Evolutionary conservation across 2,329 filamentous ascomycete genomes (phyloP), one percentile per base, ranked within the genome.

Genomic region (Apiospora hydei): DNA sequence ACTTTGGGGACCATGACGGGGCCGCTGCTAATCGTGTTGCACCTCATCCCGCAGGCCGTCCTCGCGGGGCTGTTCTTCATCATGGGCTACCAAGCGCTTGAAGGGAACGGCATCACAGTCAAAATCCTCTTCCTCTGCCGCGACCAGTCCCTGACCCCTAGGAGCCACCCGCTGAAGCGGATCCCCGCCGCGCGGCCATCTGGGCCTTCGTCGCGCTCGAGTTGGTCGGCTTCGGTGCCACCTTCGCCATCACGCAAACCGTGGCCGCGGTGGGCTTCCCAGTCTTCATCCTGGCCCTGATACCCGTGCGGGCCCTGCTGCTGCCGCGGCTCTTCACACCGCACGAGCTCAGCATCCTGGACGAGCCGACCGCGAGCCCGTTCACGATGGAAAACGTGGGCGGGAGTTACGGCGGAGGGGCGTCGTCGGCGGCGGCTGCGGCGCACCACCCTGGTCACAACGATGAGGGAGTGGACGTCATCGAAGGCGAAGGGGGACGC

Each of bases 251-350:
- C 77, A 95, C 93, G 0, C 91, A 96, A 83, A 95, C 93, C 0
- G 92, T 95, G 69, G 93, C 93, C 3, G 93, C 93, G 2, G 93
- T 96, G 14, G 93, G 93, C 0, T 96, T 95, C 76, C 93, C 93
- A 11, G 87, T 94, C 47, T 88, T 94, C 74, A 94, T 95, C 77
- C 82, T 94, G 67, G 81, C 89, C 21, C 84, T 94, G 6, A 91
- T 94, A 34, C 93, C 93, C 0, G 82, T 91, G 2, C 87, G 93
- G 11, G 88, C 91, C 1, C 83, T 89, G 72, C 73, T 94, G 7
- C 84, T 95, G 75, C 92, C 92, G 0, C 83, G 83, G 46, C 85
- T 88, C 79, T 91, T 94, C 75, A 85, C 84, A 0, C 78, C 82
- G 0, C 86, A 89, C 66, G 93, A 94, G 80, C 83, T 95, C 34